phyloP scores from a whole-genome alignment of 805 yeast genomes.

The Nakazawaea siamensis region DNA sequence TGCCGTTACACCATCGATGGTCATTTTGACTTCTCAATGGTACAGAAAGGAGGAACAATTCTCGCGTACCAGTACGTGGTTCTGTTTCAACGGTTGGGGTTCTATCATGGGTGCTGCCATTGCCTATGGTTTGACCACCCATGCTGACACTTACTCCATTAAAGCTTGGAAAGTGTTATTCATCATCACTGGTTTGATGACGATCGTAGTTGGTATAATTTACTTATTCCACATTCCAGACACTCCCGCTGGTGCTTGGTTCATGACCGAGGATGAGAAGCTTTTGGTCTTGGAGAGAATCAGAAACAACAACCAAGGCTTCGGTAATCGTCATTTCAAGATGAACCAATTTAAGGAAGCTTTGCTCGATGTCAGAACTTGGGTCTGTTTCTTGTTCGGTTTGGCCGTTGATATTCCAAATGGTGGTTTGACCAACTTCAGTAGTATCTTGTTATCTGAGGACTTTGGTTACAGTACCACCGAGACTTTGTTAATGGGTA shows the following conservation, averaged over 20 bases:
- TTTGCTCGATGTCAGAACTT: slow-evolving; percentile 40
- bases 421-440: slow-evolving; percentile 48
- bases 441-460: slow-evolving; percentile 31
- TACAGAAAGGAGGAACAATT: slow-evolving; percentile 39
- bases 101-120: slow-evolving; percentile 37
- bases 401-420: slow-evolving; percentile 43
- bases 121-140: slow-evolving; percentile 37
- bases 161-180: slow-evolving; percentile 52
- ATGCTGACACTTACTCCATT: slow-evolving; percentile 30
- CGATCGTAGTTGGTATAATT: slow-evolving; percentile 40
- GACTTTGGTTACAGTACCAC: slow-evolving; percentile 28
- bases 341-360: slow-evolving; percentile 49
- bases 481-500: slow-evolving; percentile 23
- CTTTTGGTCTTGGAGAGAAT: slow-evolving; percentile 45
- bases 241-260: slow-evolving; percentile 41
- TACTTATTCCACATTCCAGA: slow-evolving; percentile 37
- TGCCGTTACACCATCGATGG: slow-evolving; percentile 46
- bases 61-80: slow-evolving; percentile 31
- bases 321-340: slow-evolving; percentile 47
- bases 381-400: slow-evolving; percentile 37
- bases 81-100: slow-evolving; percentile 33
- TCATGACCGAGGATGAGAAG: slow-evolving; percentile 38
- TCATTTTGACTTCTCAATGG: slow-evolving; percentile 46
- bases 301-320: slow-evolving; percentile 51
- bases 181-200: slow-evolving; percentile 50